These are phyloP conservation scores for Aspergillus texensis DNA, from an alignment of 2,329 filamentous ascomycete species.

Conservation along the genomic window DNA sequence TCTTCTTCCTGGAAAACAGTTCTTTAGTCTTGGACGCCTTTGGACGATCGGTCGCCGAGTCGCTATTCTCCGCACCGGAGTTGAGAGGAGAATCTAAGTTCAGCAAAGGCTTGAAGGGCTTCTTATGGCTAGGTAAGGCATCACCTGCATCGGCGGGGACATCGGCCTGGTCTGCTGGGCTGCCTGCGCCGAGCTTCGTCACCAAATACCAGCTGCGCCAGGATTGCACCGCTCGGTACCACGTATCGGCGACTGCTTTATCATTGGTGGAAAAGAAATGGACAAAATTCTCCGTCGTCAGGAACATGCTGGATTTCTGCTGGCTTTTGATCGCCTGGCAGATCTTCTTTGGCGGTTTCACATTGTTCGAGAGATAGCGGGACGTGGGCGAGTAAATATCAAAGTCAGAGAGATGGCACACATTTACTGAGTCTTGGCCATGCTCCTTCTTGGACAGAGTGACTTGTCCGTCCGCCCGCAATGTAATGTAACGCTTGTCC, in stretches of 20 bases:
- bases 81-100: conserved; percentile 62
- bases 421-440: conserved; percentile 67
- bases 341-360: conserved; percentile 81
- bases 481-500: conserved; percentile 79
- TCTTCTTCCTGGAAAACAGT: conserved; percentile 30
- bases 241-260: conserved; percentile 64
- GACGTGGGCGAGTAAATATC: conserved; percentile 82
- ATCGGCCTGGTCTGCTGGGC: conserved; percentile 35
- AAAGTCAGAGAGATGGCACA: conserved; percentile 89
- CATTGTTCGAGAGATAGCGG: conserved; percentile 66
- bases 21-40: conserved; percentile 24
- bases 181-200: conserved; percentile 65
- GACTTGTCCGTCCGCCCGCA: conserved; percentile 73
- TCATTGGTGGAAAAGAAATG: conserved; percentile 91
- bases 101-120: conserved; percentile 66
- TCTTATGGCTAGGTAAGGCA: conserved; percentile 16
- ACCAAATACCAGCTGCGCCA: conserved; percentile 95
- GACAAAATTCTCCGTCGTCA: conserved; percentile 81
- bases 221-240: conserved; percentile 70
- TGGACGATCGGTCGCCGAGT: conserved; percentile 24
- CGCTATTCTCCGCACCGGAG: conserved; percentile 30
- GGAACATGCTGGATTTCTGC: conserved; percentile 81
- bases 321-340: conserved; percentile 92
- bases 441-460: conserved; percentile 70
- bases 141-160: conserved; percentile 19